Evolutionary conservation across 1,284 basidiomycete species (phyloP).

Genomic region (Ustilago xerochloae): DNA sequence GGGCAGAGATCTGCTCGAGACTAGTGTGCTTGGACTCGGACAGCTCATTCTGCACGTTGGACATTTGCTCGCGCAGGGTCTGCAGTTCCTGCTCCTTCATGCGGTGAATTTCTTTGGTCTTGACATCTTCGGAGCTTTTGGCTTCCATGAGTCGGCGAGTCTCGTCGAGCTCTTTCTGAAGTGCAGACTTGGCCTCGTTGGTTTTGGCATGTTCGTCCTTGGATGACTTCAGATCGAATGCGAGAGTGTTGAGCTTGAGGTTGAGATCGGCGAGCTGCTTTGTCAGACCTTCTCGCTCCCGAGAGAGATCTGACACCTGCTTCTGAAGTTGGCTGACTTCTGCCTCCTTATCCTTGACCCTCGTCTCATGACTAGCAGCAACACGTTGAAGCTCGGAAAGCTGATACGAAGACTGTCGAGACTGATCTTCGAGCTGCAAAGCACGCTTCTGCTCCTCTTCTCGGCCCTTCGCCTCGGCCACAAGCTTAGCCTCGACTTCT

Average conservation of each 20-base stretch:
- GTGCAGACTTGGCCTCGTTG: conserved; percentile 72
- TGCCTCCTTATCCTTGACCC: conserved; percentile 82
- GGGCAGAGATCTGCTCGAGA: conserved; percentile 59
- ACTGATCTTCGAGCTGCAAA: conserved; percentile 52
- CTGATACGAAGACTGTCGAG: conserved; percentile 77
- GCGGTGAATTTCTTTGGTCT: conserved; percentile 83
- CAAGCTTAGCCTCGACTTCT: conserved; percentile 81
- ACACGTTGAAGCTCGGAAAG: conserved; percentile 81
- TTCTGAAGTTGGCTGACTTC: conserved; percentile 75
- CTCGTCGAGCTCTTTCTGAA: conserved; percentile 87
- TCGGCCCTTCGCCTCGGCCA: conserved; percentile 74
- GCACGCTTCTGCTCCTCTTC: conserved; percentile 51
- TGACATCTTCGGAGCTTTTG: conserved; percentile 86
- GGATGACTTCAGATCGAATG: conserved; percentile 76
- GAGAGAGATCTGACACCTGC: conserved; percentile 74
- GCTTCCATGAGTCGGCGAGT: conserved; percentile 78
- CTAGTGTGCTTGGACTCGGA: conserved; percentile 63
- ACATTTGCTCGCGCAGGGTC: conserved; percentile 78
- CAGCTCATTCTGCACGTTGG: conserved; percentile 64
- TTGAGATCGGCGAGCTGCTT: conserved; percentile 75
- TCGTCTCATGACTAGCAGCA: conserved; percentile 80
- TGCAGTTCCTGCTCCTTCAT: conserved; percentile 86
- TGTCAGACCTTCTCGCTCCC: conserved; percentile 65
- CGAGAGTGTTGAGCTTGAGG: conserved; percentile 77
- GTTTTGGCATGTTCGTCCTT: conserved; percentile 76